Percentiles rank a stretch among this genome's conserved stretches.
These are phyloP conservation scores for Calycina herbarum DNA, from an alignment of 2,329 filamentous ascomycete species.

Conservation along the genomic window DNA sequence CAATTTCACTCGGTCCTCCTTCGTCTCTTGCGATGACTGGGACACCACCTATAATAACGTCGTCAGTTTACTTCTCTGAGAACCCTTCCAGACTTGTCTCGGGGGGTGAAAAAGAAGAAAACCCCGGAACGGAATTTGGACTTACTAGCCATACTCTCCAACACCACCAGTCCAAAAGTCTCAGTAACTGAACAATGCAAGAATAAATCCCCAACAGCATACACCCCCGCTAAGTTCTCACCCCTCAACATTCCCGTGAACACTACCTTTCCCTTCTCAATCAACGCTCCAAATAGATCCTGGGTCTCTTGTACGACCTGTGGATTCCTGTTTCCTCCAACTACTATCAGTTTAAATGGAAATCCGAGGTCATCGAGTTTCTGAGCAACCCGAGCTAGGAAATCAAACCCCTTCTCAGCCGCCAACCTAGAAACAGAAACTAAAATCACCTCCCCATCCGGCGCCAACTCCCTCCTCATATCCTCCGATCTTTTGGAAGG, in stretches of 20 bases:
- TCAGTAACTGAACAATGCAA: constrained; percentile 70
- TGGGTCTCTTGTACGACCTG: constrained; percentile 62
- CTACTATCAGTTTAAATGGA: constrained; percentile 57
- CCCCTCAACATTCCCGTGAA: constrained; percentile 67
- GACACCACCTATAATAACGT: constrained; percentile 47
- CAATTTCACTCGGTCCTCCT: constrained; percentile 68
- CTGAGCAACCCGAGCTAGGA: constrained; percentile 57
- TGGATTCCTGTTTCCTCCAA: constrained; percentile 66
- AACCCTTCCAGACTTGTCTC: too few relatives aligned
- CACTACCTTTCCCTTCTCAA: constrained; percentile 53
- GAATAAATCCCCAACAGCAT: constrained; percentile 69
- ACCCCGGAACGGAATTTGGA: too few relatives aligned
- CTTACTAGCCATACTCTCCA: constrained; percentile 63
- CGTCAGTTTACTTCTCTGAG: too few relatives aligned
- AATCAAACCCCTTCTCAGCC: constrained; percentile 70
- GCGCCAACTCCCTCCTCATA: constrained; percentile 56
- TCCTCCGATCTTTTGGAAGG: constrained; percentile 52
- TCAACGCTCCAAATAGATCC: constrained; percentile 55
- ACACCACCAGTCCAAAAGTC: constrained; percentile 69
- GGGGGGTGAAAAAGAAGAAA: too few relatives aligned
- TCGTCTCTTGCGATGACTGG: constrained; percentile 69
- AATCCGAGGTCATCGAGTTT: constrained; percentile 45
- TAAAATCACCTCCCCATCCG: constrained; percentile 63
- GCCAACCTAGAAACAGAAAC: constrained; percentile 67
- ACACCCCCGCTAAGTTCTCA: constrained; percentile 61